phyloP scores from a whole-genome alignment of 352 stramenopile species.

The Pythium myriotylum region DNA sequence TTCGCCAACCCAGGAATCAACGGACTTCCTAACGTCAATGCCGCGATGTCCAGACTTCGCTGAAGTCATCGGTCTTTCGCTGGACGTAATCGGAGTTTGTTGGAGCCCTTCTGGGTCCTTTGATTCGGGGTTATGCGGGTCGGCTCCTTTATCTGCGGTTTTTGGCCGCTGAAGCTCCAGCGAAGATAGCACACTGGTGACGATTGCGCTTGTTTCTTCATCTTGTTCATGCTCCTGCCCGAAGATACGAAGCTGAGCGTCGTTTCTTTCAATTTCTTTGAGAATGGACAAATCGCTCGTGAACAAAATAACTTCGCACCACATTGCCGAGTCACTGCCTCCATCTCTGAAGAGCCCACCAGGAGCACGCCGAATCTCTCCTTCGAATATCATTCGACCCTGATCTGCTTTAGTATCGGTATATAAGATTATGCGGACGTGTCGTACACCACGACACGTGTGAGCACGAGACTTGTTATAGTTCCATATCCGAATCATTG shows the following conservation, averaged over 20 bases:
- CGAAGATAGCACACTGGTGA: slow-evolving; percentile 37
- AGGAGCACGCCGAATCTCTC: slow-evolving; percentile 78
- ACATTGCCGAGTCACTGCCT: slow-evolving; percentile 44
- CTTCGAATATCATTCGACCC: slow-evolving; percentile 74
- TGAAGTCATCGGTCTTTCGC: slow-evolving; percentile 45
- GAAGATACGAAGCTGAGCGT: slow-evolving; percentile 29
- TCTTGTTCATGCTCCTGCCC: slow-evolving; percentile 47
- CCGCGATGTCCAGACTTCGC: slow-evolving; percentile 23
- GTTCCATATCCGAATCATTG: slow-evolving; percentile 92
- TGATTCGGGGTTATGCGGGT: not conserved
- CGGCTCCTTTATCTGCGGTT: slow-evolving; percentile 49
- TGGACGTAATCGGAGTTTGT: slow-evolving; percentile 3
- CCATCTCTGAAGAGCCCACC: slow-evolving; percentile 59
- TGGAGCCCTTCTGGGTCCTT: not conserved
- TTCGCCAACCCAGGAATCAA: slow-evolving; percentile 47
- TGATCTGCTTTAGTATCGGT: not conserved
- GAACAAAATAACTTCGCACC: slow-evolving; percentile 88
- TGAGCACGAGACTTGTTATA: slow-evolving; percentile 92
- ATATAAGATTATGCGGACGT: slow-evolving; percentile 63
- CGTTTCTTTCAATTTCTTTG: slow-evolving; percentile 70
- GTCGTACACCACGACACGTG: slow-evolving; percentile 67
- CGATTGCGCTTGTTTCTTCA: slow-evolving; percentile 40
- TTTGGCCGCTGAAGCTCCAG: slow-evolving; percentile 52
- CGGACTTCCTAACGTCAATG: slow-evolving; percentile 35
- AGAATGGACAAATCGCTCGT: slow-evolving; percentile 69